Base-by-base conservation (phyloP, 129 eudicot genomes). In the Logfia minima region DNA sequence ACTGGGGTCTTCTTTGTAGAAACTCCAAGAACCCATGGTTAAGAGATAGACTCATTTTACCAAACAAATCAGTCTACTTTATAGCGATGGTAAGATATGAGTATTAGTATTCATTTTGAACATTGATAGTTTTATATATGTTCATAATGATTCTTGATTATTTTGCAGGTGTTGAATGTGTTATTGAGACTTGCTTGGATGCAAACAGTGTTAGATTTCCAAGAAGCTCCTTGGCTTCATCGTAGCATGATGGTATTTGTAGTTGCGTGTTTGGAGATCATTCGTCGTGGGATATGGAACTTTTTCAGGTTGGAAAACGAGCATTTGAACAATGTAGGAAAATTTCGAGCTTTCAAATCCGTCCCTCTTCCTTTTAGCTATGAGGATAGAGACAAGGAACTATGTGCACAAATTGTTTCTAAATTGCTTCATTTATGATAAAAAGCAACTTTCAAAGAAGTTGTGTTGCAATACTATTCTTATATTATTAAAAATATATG, bases 331-430 rank as follows among this genome's bases (percentile, higher is more conserved):
- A 92, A 92, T 69, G 96, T 92, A 4, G 97, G 97, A 14, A 88
- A 77, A 74, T 92, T 77, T 74, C 85, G 96, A 73, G 93, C 97
- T 39, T 87, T 92, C 85, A 92, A 79, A 77, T 89, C 91, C 0
- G 91, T 92, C 18, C 97, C 97, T n/a, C 81, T 89, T 34, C 96
- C 97, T 43, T 92, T 89, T 82, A 76, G 75, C 79, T 89, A 92
- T 28, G 96, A 84, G 23, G 82, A 85, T 9, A 74, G 80, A 73
- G 90, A 88, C 66, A 86, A 85, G 75, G 89, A 87, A 37, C 70
- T 80, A 43, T 74, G 45, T 72, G 9, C 29, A 48, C 26, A 23
- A 70, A 45, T 43, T 23, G 4, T 0, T 69, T 19, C 41, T n/a
- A n/a, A 8, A 39, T 39, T 39, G 45, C 22, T 18, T 66, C 48